Conservation (phyloP, 352 stramenopile species). For the Phytophthora tentaculata region DNA sequence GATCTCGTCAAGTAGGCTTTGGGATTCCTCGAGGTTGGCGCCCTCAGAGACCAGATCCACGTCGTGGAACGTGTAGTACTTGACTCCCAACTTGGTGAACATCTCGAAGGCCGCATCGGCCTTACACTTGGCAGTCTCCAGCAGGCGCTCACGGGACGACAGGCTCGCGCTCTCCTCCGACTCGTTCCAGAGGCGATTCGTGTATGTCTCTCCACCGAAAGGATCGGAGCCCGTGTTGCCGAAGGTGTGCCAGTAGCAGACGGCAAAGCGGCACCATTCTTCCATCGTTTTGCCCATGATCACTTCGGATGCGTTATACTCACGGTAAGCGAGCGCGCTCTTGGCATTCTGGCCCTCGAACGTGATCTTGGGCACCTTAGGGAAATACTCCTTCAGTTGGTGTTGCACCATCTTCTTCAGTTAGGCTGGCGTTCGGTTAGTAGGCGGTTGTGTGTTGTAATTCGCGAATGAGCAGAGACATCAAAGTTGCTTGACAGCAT, state of each 20-base stretch:
- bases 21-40: conserved; percentile 48
- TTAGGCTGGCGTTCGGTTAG: background rate
- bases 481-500: background rate
- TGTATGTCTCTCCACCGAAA: conserved; percentile 47
- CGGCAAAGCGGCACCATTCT: conserved; percentile 65
- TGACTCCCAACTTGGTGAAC: conserved; percentile 84
- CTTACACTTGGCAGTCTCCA: conserved; percentile 78
- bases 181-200: conserved; percentile 52
- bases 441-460: conserved; percentile 8
- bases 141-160: conserved; percentile 51
- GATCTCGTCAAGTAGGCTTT: conserved; percentile 45
- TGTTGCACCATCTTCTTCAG: conserved; percentile 32
- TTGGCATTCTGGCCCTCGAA: conserved; percentile 59
- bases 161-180: conserved; percentile 26
- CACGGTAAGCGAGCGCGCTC: conserved; percentile 68
- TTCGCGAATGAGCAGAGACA: conserved; percentile 23
- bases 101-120: conserved; percentile 89
- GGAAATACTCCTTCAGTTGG: conserved; percentile 61
- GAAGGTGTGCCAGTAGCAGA: conserved; percentile 74
- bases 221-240: conserved; percentile 39
- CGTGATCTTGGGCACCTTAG: conserved; percentile 57
- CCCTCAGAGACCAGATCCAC: conserved; percentile 78
- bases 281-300: conserved; percentile 83
- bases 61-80: conserved; percentile 91
- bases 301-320: conserved; percentile 82